Evolutionary conservation across 805 yeast species (phyloP), one percentile per base, ranked within the genome.

Genomic region (Schizosaccharomyces pombe): DNA sequence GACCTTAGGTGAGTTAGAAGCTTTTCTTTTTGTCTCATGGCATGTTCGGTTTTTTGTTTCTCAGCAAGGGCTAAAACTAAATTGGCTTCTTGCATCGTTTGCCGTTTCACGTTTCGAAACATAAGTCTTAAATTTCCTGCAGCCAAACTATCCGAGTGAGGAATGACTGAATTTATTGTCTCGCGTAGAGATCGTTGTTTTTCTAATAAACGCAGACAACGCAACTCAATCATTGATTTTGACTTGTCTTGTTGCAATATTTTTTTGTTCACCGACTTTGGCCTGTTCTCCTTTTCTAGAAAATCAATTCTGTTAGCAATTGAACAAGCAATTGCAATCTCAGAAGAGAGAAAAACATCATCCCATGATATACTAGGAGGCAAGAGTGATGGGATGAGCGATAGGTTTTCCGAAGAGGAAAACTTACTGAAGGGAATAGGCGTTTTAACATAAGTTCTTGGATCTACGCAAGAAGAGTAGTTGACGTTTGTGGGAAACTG

Each of bases 111-210:
- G 59, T 84, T 82, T 0, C 95, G 86, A 54, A 85, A 75, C 60
- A 84, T 85, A 62, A 83, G 84, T 14, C 95, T 93, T 65, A 86
- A 85, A 6, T 31, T 31, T 3, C 87, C 79, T 63, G 86, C 85
- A 5, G 94, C 78, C 34, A 89, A 71, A 37, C 85, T 69, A 1
- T 89, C 76, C 63, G 79, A 78, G 67, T 86, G 84, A 62, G 84
- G 86, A 76, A 85, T 84, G 57, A 78, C 77, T 4, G 85, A 74
- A 47, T 86, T 66, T 2, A 89, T 64, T 57, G 80, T 82, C 1
- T 96, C 95, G 56, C 93, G 73, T 39, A 85, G 67, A 11, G 89
- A 85, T 59, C 81, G 82, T 62, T 86, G 94, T 52, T 75, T 71
- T 1, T 91, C 83, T 31, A 85, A 65, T 49, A 87, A 67, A 60